Evolutionary conservation across 2,329 filamentous ascomycete species (phyloP), one percentile per base, ranked within the genome.

Genomic region (Magnaporthiopsis rhizophila): DNA sequence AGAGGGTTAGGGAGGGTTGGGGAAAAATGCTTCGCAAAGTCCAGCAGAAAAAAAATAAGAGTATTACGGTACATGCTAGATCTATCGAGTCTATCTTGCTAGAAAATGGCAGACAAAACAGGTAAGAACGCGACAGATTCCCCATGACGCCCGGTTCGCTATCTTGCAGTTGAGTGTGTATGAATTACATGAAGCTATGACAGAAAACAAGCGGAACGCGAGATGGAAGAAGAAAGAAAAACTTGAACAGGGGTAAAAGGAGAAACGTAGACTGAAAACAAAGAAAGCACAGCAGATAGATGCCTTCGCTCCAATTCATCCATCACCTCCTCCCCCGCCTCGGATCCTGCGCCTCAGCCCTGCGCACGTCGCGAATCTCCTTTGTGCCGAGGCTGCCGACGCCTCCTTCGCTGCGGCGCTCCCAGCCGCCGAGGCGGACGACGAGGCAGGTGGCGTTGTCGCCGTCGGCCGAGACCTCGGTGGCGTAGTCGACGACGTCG

Each of bases 311-410:
- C n/a, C n/a, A n/a, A n/a, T n/a, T n/a, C n/a, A n/a, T n/a, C 38
- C 21, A 58, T 72, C 68, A 83, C 63, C 75, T 71, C 75, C 86
- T 86, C 66, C 88, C 85, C 68, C 89, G 83, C 72, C 93, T 85
- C 59, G 93, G 93, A 80, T 97, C 90, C 68, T 86, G 79, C 6
- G 94, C 92, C 75, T 97, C 92, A 62, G 86, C 82, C 72, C 85
- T 87, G 74, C 92, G 86, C 77, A 89, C 93, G 69, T 96, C 92
- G 66, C 95, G 85, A 73, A 93, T 86, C 81, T 98, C 94, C 78
- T 92, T 96, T 5, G 94, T 98, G 3, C 92, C 91, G 74, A 98
- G 75, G 72, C 92, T 95, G 3, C 94, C 94, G 66, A 94, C 75
- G 0, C 95, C 95, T 4, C 95, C 95, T 74, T 98, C 93, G 61